phyloP scores from a whole-genome alignment of 164 flowering plant species.

The Sextonia rubra region DNA sequence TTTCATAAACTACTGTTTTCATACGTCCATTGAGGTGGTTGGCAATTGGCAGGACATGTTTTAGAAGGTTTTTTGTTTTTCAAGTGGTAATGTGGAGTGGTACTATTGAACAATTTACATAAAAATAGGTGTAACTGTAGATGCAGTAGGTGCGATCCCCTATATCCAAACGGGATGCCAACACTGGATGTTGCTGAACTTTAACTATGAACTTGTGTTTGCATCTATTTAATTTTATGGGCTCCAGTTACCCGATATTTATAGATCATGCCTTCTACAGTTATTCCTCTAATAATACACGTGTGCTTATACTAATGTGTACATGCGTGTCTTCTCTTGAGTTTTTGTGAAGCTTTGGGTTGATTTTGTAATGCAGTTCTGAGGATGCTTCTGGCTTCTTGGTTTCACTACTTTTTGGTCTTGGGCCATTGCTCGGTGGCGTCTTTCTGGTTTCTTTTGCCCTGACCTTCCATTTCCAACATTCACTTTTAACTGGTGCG shows the following conservation, averaged over 20 bases:
- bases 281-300: no score
- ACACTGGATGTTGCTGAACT: no score
- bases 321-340: neutral
- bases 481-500: slow-evolving; percentile 73
- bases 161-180: no score
- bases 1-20: neutral
- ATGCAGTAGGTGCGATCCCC: no score
- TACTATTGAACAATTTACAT: no score
- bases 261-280: neutral
- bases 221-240: no score
- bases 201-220: no score
- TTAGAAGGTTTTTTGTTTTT: no score
- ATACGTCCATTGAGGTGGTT: neutral
- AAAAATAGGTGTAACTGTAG: no score
- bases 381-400: slow-evolving; percentile 84
- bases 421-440: slow-evolving; percentile 93
- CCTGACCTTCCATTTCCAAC: slow-evolving; percentile 67
- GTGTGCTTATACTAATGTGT: neutral
- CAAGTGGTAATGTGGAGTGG: no score
- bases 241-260: neutral
- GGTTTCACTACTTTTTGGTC: slow-evolving; percentile 85
- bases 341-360: neutral
- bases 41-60: no score
- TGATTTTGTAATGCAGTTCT: slow-evolving; percentile 42
- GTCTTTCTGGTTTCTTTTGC: slow-evolving; percentile 61